A percentile compares a stretch with the other conserved stretches of the same genome.
phyloP scores from a whole-genome alignment of 2,329 filamentous ascomycete species.

The Thielaviopsis musarum region DNA sequence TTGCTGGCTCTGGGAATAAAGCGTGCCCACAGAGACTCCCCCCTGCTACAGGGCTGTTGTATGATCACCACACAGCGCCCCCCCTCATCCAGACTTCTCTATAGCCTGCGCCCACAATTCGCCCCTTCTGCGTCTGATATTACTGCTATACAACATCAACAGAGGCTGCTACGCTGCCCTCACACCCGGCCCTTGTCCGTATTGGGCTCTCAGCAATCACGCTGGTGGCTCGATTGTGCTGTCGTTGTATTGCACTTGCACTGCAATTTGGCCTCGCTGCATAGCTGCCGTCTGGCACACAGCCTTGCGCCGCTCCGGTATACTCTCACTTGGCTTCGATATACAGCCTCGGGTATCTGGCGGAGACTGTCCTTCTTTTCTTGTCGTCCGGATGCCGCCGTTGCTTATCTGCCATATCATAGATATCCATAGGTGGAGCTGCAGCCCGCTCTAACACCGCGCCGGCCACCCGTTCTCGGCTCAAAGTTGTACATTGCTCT shows the following conservation, averaged over 20 bases:
- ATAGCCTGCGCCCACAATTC: too few relatives aligned
- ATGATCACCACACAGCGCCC: neutral
- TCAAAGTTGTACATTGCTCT: neutral
- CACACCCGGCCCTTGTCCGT: too few relatives aligned
- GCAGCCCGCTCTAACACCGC: neutral
- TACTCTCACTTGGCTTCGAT: neutral
- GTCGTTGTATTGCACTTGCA: too few relatives aligned
- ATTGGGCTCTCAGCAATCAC: too few relatives aligned
- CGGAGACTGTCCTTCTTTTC: neutral
- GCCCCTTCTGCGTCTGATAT: too few relatives aligned
- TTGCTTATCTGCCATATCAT: neutral
- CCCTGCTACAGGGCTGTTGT: neutral
- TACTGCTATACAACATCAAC: too few relatives aligned
- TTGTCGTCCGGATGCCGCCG: neutral
- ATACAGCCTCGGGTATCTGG: neutral
- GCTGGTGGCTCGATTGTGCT: too few relatives aligned
- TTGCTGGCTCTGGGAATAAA: neutral
- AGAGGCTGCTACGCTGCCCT: too few relatives aligned
- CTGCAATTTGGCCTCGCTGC: too few relatives aligned
- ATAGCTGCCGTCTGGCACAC: neutral
- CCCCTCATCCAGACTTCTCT: neutral
- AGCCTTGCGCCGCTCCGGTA: too few relatives aligned
- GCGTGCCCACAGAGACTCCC: constrained; percentile 7
- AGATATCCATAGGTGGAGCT: neutral
- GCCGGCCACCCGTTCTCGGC: neutral